Conservation (phyloP, 2,329 filamentous ascomycete species). For the Penicillium griseofulvum region DNA sequence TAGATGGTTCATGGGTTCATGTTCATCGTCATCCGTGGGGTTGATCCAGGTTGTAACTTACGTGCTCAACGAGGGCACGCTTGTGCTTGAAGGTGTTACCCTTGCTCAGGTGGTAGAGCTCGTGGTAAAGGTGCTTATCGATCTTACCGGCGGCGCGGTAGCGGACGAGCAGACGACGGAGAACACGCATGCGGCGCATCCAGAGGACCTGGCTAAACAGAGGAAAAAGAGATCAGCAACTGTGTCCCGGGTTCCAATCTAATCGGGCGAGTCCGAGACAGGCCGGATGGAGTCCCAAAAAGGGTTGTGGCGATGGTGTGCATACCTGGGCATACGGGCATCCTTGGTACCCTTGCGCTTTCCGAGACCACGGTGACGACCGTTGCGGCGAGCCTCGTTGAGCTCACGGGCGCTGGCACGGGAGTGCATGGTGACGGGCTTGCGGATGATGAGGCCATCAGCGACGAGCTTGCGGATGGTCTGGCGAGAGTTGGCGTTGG, state of each 20-base stretch:
- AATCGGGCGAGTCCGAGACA: background rate
- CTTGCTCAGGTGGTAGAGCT: conserved; percentile 99
- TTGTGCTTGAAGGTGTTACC: conserved; percentile 99
- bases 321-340: conserved; percentile 97
- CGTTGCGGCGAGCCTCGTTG: conserved; percentile 89
- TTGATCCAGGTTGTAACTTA: conserved; percentile 55
- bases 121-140: conserved; percentile 99
- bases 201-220: conserved; percentile 83
- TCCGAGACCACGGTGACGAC: conserved; percentile 98
- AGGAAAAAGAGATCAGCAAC: conserved; percentile 21
- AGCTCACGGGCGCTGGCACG: conserved; percentile 93
- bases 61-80: conserved; percentile 99
- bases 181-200: conserved; percentile 99
- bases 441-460: conserved; percentile 99
- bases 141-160: conserved; percentile 99
- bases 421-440: conserved; percentile 99
- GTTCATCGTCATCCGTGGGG: conserved; percentile 5
- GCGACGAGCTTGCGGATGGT: conserved; percentile 98
- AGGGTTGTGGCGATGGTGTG: background rate
- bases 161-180: conserved; percentile 98
- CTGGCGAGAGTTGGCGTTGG: conserved; percentile 99
- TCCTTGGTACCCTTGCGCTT: conserved; percentile 99
- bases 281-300: background rate
- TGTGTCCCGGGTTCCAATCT: background rate
- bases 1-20: background rate